These are phyloP conservation scores for Sphaerostilbella broomeana DNA, from an alignment of 2,329 filamentous ascomycete species.

Conservation along the genomic window DNA sequence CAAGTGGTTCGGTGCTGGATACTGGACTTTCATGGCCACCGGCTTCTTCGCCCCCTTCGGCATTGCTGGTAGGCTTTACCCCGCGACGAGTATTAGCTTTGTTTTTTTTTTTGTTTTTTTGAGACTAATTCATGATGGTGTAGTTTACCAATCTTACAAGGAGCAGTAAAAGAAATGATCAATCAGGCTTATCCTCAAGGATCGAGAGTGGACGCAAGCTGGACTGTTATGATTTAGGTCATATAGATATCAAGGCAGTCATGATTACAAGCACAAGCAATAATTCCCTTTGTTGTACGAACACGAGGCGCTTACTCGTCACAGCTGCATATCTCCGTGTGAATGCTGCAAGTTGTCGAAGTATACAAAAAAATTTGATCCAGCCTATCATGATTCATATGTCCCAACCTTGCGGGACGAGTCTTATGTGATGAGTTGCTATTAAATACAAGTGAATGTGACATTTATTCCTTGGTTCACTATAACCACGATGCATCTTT, in stretches of 20 bases:
- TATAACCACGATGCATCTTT: constrained; percentile 26
- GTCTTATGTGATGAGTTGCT: too few species aligned
- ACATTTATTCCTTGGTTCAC: too few species aligned
- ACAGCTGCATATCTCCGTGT: too few species aligned
- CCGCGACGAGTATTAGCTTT: constrained; percentile 2
- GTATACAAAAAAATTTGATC: too few species aligned
- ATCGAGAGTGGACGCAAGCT: neutral
- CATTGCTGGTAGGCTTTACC: constrained; percentile 47
- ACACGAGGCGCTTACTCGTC: too few species aligned
- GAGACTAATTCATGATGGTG: constrained; percentile 6
- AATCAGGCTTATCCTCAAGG: neutral
- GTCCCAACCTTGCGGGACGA: neutral
- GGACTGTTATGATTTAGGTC: constrained; percentile 26
- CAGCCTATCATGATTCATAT: too few species aligned
- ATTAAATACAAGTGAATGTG: too few species aligned
- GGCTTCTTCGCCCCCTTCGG: constrained; percentile 58
- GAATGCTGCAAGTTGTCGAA: too few species aligned
- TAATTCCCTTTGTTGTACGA: constrained; percentile 20
- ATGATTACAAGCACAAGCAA: constrained; percentile 22
- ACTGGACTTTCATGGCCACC: constrained; percentile 62
- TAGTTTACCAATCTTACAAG: constrained; percentile 45
- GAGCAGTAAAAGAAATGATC: constrained; percentile 26
- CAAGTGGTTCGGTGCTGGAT: constrained; percentile 75
- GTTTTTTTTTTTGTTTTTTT: neutral
- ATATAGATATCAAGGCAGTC: constrained; percentile 28